Percentiles rank a stretch among this genome's conserved stretches.
Conservation (phyloP, 2,329 filamentous ascomycete genomes). For the Ophioceras dolichostomum region DNA sequence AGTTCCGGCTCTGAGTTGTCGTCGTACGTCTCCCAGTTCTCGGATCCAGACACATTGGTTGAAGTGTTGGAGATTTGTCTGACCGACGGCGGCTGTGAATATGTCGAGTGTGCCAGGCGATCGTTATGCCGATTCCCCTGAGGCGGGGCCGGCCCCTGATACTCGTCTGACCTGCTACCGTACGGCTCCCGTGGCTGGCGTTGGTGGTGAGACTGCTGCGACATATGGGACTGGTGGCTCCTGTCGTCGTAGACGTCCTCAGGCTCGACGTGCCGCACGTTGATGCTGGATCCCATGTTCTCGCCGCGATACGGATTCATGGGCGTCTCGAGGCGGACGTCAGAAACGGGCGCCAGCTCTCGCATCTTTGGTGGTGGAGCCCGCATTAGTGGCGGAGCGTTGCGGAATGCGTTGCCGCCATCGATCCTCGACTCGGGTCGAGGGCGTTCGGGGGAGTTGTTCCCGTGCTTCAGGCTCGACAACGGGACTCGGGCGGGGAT, state of each 20-base stretch:
- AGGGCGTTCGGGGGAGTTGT: conserved; percentile 69
- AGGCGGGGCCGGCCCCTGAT: conserved; percentile 4
- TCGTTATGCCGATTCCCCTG: background rate
- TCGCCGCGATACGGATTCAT: conserved; percentile 32
- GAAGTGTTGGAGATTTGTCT: conserved; percentile 67
- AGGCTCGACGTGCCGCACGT: conserved; percentile 48
- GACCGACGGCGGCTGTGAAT: conserved; percentile 30
- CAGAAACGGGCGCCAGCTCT: conserved; percentile 47
- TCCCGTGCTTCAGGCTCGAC: conserved; percentile 55
- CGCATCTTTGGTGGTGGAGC: conserved; percentile 89
- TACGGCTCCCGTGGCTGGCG: conserved; percentile 11
- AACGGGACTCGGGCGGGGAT: conserved; percentile 60
- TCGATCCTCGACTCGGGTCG: conserved; percentile 30
- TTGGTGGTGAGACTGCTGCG: conserved; percentile 22
- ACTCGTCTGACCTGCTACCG: background rate
- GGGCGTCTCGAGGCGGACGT: conserved; percentile 32
- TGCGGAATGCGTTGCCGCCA: conserved; percentile 35
- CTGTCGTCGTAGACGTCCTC: conserved; percentile 80
- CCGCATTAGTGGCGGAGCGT: conserved; percentile 41
- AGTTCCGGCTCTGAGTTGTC: conserved; percentile 66
- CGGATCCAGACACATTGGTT: conserved; percentile 68
- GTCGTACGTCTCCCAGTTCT: conserved; percentile 97
- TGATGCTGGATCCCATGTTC: conserved; percentile 38
- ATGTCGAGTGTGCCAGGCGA: conserved; percentile 15
- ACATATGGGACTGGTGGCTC: conserved; percentile 11